These are phyloP conservation scores for Teunomyces atbi DNA, from an alignment of 805 yeast genomes.

Conservation along the genomic window DNA sequence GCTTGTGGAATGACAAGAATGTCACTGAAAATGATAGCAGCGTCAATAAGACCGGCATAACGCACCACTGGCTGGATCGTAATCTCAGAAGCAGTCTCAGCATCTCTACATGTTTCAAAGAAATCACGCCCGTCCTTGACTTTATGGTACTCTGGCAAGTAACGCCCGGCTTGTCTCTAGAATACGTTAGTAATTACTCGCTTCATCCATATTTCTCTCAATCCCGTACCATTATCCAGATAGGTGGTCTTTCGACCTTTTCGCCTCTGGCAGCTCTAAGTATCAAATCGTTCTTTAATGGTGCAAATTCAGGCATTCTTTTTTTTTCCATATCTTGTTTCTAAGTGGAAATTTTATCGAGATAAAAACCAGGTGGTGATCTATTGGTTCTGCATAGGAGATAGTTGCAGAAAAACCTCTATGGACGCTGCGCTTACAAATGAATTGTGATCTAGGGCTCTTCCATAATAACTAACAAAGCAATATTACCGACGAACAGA, in stretches of 20 bases:
- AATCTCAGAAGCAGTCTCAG: conserved; percentile 89
- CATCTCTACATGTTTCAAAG: conserved; percentile 92
- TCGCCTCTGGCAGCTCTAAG: conserved; percentile 91
- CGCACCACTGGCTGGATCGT: conserved; percentile 95
- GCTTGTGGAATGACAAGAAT: conserved; percentile 97
- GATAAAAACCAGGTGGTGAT: no score
- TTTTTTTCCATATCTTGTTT: neutral
- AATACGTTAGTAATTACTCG: conserved; percentile 7
- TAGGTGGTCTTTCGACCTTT: conserved; percentile 92
- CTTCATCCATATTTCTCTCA: neutral
- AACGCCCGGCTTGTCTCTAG: conserved; percentile 92
- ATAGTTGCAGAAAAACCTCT: no score
- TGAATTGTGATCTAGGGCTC: no score
- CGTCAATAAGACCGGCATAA: conserved; percentile 86
- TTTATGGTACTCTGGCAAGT: conserved; percentile 85
- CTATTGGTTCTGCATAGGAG: no score
- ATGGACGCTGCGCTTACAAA: no score
- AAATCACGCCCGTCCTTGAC: conserved; percentile 85
- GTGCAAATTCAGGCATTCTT: conserved; percentile 54
- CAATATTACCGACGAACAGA: no score
- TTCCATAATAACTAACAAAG: no score
- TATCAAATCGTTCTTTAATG: conserved; percentile 83
- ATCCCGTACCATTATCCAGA: conserved; percentile 79
- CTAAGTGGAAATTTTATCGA: no score
- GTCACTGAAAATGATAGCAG: conserved; percentile 95